Evolutionary conservation across 331 rosid species (phyloP), one percentile per base, ranked within the genome.

Genomic region (Prunus yedoensis): DNA sequence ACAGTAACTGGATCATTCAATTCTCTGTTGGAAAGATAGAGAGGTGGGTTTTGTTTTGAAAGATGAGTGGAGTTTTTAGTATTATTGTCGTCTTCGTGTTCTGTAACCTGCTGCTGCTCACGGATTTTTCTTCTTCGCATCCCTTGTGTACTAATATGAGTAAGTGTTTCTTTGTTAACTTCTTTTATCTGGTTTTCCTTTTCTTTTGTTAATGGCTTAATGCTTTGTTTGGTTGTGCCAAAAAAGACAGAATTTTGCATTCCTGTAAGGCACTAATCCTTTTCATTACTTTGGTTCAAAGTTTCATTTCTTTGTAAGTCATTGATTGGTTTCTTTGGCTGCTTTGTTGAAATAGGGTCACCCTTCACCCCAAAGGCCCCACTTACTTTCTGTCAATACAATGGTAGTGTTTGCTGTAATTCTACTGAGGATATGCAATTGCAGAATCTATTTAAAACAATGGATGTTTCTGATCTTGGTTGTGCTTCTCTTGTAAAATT

Each of bases 381-480:
- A 12, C 82, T 83, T 30, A 60, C 53, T 60, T 83, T 83, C 78
- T 83, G 87, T 56, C 74, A 77, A 45, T 83, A 83, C 73, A 63
- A 80, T 51, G 87, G 84, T 3, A 79, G 87, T 41, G 82, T 62
- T 73, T 83, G 87, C 30, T 83, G 87, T 27, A 80, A 72, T 62
- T 79, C 84, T 10, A 46, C 77, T 30, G 51, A 79, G 30, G 87
- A 83, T 53, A 8, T 35, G 82, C 73, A 59, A 4, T 32, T 76
- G 58, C 78, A 54, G 35, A 72, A 58, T 15, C 79, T 79, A 50
- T 67, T 66, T 45, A 43, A 47, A 43, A 77, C 66, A 43, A 60
- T 76, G 84, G 56, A 80, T n/a, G 69, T 76, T 41, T 76, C 79
- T 16, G 79, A 63, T 32, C 20, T 63, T 73, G 69, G 65, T 16